Evolutionary conservation across 2,329 filamentous ascomycete genomes (phyloP), one percentile per base, ranked within the genome.

Genomic region (Blastomyces silverae): DNA sequence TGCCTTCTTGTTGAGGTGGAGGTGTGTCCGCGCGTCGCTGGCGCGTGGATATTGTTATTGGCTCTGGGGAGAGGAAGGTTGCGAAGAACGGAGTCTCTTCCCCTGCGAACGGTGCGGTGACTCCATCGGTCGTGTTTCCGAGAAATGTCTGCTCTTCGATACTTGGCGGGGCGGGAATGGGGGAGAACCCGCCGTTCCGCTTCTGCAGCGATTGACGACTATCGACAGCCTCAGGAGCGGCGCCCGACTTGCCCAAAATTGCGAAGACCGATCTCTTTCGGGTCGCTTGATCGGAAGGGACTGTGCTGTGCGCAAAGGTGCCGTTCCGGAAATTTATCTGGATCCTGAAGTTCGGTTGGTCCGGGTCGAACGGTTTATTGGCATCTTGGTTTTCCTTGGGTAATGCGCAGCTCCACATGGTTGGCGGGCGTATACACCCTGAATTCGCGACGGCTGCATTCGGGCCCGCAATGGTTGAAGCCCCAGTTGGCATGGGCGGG

Each of bases 31-130:
- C 57, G 2, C 50, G 53, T 48, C 67, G 34, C 61, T 70, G 62
- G 64, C 62, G 50, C 13, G 37, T 46, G n/a, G 62, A n/a, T 42
- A 34, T 58, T 17, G 3, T 79, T 75, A 71, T 65, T 7, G 76
- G 71, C 6, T 73, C 70, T 0, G 76, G 68, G 6, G 73, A 78
- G 13, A 92, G 78, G 64, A 96, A 82, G 37, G 87, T 91, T 69
- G 96, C 89, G 75, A 89, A 96, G 76, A 97, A 96, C 0, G 93
- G 92, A 0, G 93, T 95, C 10, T 87, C 84, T 77, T 96, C 92
- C 68, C 92, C 92, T 0, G 87, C 87, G 75, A 93, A 96, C 78
- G 53, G 83, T 71, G 83, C 82, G 15, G 83, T 80, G 67, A 90
- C 86, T 0, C 84, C 83, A 71, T 97, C 93, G 0, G 92, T 96